Base-by-base conservation (phyloP, 2,329 filamentous ascomycete genomes). In the Incumbomyces lentus region DNA sequence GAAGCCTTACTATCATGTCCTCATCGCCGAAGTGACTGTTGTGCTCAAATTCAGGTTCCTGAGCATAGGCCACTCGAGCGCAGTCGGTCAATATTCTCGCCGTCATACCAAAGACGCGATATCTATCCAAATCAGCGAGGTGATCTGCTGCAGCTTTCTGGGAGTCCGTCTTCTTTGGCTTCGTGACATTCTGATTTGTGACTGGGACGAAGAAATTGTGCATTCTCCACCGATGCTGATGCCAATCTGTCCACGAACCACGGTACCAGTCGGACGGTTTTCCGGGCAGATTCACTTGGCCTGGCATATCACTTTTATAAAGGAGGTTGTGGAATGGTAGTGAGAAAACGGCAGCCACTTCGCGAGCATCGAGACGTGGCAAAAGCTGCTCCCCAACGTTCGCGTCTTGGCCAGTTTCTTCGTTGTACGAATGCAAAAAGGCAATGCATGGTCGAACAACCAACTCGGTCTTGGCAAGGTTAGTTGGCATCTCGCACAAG, bases 51-150 rank as follows among this genome's bases (percentile, higher is more conserved):
- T 87, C 83, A 3, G 90, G 90, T 60, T 86, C 79, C 66, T 84
- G 76, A 2, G 68, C 82, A 62, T 92, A 96, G 16, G 89, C 90
- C 14, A 94, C 74, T 52, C 86, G 73, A 30, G 90, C 89, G 3
- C 84, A 83, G 66, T 96, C 90, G 4, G 95, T 86, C 46, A 95
- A 64, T 46, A 96, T 90, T 44, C 87, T 73, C 2, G 87, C 90
- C 44, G 90, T 96, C 86, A 96, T 90, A 13, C 90, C 90, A 76
- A 89, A 95, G 3, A 96, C 88, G 55, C 84, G 81, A 66, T 92
- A 95, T 32, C 84, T 72, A 35, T 68, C 68, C 37, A 73, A 54
- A 8, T 63, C 69, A 48, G 76, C 68, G 13, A 74, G 56, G 22
- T 60, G 48, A 29, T 57, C 59, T 30, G 62, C 60, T 7, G 62